phyloP scores from a whole-genome alignment of 2,329 filamentous ascomycete species.

The Aspergillus thermomutatus region DNA sequence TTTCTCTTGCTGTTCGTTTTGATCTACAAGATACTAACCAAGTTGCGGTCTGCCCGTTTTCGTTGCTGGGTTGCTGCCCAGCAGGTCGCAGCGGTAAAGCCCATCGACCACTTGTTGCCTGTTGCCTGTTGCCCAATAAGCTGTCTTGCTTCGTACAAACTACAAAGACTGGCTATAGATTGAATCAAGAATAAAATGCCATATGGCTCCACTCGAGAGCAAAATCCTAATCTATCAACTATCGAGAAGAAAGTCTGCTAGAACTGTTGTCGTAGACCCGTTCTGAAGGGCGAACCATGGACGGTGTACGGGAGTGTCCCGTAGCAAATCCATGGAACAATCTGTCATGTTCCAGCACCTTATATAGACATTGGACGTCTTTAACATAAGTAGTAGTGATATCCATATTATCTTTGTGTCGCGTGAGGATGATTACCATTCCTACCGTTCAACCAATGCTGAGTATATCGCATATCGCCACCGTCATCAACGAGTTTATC shows the following conservation, averaged over 20 bases:
- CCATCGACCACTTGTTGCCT: constrained; percentile 26
- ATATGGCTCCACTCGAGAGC: constrained; percentile 8
- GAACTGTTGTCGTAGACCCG: too few relatives aligned
- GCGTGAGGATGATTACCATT: background rate
- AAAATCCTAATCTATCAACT: background rate
- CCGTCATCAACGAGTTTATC: background rate
- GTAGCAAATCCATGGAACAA: background rate
- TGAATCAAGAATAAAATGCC: constrained; percentile 1
- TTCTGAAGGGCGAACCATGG: background rate
- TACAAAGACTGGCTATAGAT: background rate
- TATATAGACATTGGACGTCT: background rate
- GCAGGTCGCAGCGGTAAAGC: constrained; percentile 32
- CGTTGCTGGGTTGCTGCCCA: constrained; percentile 32
- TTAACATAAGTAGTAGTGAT: too few relatives aligned
- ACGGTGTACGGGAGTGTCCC: background rate
- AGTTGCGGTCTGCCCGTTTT: constrained; percentile 26
- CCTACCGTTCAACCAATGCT: background rate
- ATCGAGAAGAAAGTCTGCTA: background rate
- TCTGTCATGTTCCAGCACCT: background rate
- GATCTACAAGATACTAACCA: constrained; percentile 1
- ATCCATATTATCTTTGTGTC: background rate
- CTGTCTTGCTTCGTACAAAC: constrained; percentile 16
- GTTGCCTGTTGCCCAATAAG: constrained; percentile 8
- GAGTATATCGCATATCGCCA: background rate
- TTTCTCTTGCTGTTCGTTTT: background rate